Base-by-base conservation (phyloP, 306 rosid species). In the Quercus wislizeni region DNA sequence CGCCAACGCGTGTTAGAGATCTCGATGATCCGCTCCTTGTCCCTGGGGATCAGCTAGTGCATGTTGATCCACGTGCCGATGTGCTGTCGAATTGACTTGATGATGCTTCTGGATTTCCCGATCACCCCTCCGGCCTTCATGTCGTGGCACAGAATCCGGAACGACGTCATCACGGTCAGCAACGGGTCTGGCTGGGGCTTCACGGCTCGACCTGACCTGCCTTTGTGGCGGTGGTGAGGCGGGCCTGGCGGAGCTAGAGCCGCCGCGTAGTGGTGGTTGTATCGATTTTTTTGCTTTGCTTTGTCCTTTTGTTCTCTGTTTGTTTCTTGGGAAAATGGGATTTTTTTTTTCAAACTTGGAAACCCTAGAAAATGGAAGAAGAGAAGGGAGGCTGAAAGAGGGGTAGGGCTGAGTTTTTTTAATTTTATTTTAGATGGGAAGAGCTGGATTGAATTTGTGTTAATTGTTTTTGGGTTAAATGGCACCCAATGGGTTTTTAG, bases 21-120 rank as follows among this genome's bases (percentile, higher is more conserved):
- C 23, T 23, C 23, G 23, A 23, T 23, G 23, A 23, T 23, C 1
- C 23, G 23, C 23, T 23, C 23, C 23, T 23, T 1, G 23, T 23
- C 23, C 23, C 23, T 23, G 23, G 23, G 82, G 6, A 89, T 79
- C 55, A 93, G 94, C 90, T 95, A 97, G 75, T 91, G 98, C 73
- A 95, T 89, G 93, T 93, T 95, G 90, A 95, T 91, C 99, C 98
- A 95, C 84, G 98, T 97, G 78, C 99, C 97, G 75, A 97, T 95
- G 82, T 89, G 98, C 73, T 95, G 98, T 71, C 98, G 83, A 25
- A 95, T 95, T 33, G 96, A 89, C 94, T 95, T 95, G 54, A 95
- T 95, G 7, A 95, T 90, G 74, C 90, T 89, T 15, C 99, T 96
- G 6, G 98, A 93, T 90, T 95, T 95, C 61, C 99, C 97, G 51